Conservation (phyloP, 176 grass and related monocot genomes). For the Themeda triandra region DNA sequence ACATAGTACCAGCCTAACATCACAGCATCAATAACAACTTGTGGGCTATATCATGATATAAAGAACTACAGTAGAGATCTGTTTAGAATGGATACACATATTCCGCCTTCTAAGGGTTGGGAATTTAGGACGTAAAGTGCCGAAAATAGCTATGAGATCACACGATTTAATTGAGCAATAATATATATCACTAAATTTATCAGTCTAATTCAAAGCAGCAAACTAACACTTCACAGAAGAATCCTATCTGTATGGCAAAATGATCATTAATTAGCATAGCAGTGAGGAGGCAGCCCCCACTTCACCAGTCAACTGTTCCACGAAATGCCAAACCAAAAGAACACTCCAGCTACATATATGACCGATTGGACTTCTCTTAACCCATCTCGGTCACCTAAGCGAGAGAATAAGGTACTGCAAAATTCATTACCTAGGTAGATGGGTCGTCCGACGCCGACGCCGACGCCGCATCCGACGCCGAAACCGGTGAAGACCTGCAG, state of each 20-base stretch:
- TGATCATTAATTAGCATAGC: not conserved
- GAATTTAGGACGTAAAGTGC: not conserved
- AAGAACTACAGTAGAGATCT: constrained; percentile 2
- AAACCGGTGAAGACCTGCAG: constrained; percentile 80
- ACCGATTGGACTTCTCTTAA: not conserved
- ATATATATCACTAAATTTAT: not conserved
- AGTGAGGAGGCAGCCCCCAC: not conserved
- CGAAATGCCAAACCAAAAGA: not conserved
- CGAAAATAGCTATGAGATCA: not conserved
- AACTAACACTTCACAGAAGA: not conserved
- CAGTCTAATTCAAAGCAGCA: not conserved
- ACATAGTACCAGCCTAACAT: not conserved
- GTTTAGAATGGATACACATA: not conserved
- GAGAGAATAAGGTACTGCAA: not conserved
- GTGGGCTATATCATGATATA: not conserved
- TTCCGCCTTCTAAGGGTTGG: not conserved
- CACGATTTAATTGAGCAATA: not conserved
- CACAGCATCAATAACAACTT: not conserved
- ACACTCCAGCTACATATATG: too few relatives aligned
- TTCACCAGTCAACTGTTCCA: not conserved
- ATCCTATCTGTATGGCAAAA: not conserved
- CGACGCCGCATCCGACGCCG: constrained; percentile 85
- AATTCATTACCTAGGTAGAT: constrained; percentile 66
- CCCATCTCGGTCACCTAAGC: not conserved
- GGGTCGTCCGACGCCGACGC: constrained; percentile 71